Evolutionary conservation across 495 filamentous ascomycete genomes (phyloP).

Genomic region (Antarctomyces pellizariae): DNA sequence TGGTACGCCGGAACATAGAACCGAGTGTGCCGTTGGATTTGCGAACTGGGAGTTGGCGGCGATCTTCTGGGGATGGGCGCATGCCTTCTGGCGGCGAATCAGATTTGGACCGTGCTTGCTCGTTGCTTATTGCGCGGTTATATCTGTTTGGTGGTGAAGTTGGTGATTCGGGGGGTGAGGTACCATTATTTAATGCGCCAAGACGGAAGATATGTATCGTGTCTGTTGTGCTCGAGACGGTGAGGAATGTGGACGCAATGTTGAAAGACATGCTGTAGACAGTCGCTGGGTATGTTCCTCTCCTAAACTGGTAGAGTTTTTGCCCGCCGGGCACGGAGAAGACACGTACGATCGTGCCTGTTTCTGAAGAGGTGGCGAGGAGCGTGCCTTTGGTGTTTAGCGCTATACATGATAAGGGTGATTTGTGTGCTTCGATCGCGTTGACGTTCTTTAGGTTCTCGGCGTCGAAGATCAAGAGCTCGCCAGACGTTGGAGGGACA

Average conservation of each 20-base stretch:
- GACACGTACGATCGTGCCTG: constrained; percentile 88
- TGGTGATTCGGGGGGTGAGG: constrained; percentile 8
- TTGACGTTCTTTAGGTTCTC: constrained; percentile 74
- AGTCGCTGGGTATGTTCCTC: constrained; percentile 77
- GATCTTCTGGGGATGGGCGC: constrained; percentile 20
- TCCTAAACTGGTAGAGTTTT: constrained; percentile 85
- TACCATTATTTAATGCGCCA: constrained; percentile 14
- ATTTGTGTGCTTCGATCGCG: constrained; percentile 79
- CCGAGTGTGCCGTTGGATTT: constrained; percentile 45
- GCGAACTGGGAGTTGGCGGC: constrained; percentile 16
- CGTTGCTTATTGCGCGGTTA: constrained; percentile 21
- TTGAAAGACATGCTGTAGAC: constrained; percentile 99
- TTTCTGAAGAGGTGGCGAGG: constrained; percentile 86
- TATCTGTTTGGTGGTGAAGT: constrained; percentile 20
- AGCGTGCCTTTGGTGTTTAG: constrained; percentile 85
- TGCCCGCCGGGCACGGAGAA: constrained; percentile 74
- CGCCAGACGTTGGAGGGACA: constrained; percentile 66
- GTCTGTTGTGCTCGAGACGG: constrained; percentile 85
- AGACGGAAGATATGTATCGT: constrained; percentile 95
- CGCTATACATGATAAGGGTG: constrained; percentile 73
- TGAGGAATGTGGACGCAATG: constrained; percentile 72
- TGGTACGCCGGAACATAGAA: constrained; percentile 85
- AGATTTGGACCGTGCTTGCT: constrained; percentile 22
- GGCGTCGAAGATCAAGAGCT: constrained; percentile 80
- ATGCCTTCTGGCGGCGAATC: constrained; percentile 20